Evolutionary conservation across 2,329 filamentous ascomycete species (phyloP).

Genomic region (Aspergillus ochraceoroseus): DNA sequence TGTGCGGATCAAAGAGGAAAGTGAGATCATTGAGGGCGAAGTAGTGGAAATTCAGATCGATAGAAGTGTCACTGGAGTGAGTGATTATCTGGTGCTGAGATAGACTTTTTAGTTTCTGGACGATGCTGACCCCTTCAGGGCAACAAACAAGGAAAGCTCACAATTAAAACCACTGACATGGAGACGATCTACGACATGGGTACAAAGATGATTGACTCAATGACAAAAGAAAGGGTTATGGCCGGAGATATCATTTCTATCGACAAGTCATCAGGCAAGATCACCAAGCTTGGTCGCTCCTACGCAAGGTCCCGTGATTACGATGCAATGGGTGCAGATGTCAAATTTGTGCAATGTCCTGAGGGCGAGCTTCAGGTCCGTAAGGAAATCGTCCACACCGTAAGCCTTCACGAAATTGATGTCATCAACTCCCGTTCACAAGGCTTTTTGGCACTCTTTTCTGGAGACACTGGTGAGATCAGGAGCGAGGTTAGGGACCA

Average conservation of each 20-base stretch:
- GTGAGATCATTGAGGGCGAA: slow-evolving; percentile 97
- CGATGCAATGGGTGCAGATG: slow-evolving; percentile 97
- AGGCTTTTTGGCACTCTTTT: slow-evolving; percentile 94
- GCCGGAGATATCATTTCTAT: slow-evolving; percentile 97
- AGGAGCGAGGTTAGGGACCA: slow-evolving; percentile 94
- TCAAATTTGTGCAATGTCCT: slow-evolving; percentile 95
- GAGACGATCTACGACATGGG: slow-evolving; percentile 99
- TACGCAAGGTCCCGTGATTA: slow-evolving; percentile 95
- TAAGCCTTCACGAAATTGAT: slow-evolving; percentile 95
- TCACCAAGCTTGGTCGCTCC: slow-evolving; percentile 91
- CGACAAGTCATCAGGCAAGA: slow-evolving; percentile 96
- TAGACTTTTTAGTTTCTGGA: background rate
- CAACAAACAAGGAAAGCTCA: slow-evolving; percentile 97
- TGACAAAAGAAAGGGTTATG: slow-evolving; percentile 99
- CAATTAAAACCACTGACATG: slow-evolving; percentile 99
- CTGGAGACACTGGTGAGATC: slow-evolving; percentile 96
- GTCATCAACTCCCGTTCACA: slow-evolving; percentile 99
- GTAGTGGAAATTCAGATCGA: slow-evolving; percentile 99
- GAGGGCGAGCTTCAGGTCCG: slow-evolving; percentile 96
- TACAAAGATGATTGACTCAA: slow-evolving; percentile 98
- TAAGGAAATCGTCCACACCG: slow-evolving; percentile 94
- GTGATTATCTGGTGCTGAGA: slow-evolving; percentile 15
- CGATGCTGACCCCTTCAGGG: slow-evolving; percentile 47
- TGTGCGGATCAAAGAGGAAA: slow-evolving; percentile 97
- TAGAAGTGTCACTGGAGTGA: slow-evolving; percentile 80